Evolutionary conservation across 2,329 filamentous ascomycete species (phyloP), one percentile per base, ranked within the genome.

Genomic region (Seiridium unicorne): DNA sequence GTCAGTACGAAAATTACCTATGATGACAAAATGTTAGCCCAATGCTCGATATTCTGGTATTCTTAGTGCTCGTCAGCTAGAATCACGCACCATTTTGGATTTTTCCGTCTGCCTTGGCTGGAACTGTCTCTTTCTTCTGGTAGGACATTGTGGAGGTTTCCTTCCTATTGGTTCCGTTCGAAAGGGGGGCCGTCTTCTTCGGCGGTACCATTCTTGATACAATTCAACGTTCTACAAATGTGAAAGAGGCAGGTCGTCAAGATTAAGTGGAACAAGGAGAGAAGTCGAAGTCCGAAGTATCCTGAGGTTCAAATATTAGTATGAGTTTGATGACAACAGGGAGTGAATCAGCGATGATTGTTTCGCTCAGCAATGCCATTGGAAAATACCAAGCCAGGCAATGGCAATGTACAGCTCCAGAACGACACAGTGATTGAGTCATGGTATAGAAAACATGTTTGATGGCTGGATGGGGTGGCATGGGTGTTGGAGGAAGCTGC

Each of bases 1-100:
- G 72, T 98, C 94, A 32, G 94, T 98, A 64, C 90, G 89, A 77
- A 98, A 97, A 32, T 81, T 84, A 63, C 90, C 91, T 95, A 64
- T 34, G 51, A 26, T 46, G 40, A 44, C 10, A 51, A 40, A 57
- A 31, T 36, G 18, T 56, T 38, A 10, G 59, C 51, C 18, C 18
- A 26, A 26, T 26, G 18, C 18, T 26, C 18, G 18, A 26, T 26
- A 26, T 26, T 26, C 18, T 26, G 18, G 18, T 26, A 26, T 26
- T 26, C 18, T 26, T 26, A 26, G 18, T 26, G 18, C 18, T 26
- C 18, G 18, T 26, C 18, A 26, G 18, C 18, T 26, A 26, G 18
- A 26, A 26, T 76, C 59, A 67, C 69, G 8, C 77, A 58, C 64
- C 68, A 66, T 77, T 80, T 58, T 65, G 66, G 49, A 31, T 38